Evolutionary conservation across 257 asterid genomes (phyloP).

Genomic region (Lavandula angustifolia): DNA sequence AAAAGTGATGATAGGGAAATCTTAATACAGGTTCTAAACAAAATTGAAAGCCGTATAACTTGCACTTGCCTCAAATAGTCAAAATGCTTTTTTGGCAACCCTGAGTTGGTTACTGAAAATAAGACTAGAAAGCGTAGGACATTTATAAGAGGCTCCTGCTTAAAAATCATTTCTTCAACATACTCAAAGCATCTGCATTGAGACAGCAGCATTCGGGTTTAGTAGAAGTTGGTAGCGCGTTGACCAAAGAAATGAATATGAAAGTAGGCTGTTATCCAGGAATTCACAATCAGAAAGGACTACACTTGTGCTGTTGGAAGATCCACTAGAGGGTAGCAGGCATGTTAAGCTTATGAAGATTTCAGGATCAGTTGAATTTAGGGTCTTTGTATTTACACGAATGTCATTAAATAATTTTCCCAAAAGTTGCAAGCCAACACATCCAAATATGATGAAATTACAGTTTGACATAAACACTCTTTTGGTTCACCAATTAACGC

Average conservation of each 20-base stretch:
- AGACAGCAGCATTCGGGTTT: conserved; percentile 26
- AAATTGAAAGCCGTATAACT: background rate
- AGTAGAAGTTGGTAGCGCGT: conserved; percentile 22
- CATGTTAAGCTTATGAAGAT: background rate
- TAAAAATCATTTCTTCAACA: conserved; percentile 93
- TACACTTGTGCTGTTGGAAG: background rate
- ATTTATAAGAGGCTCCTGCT: conserved; percentile 81
- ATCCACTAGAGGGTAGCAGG: background rate
- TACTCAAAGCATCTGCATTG: conserved; percentile 82
- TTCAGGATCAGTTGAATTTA: background rate
- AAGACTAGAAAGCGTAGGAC: conserved; percentile 81
- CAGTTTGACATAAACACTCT: conserved; percentile 3
- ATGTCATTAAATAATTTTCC: background rate
- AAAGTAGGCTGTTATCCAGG: background rate
- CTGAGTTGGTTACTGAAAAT: conserved; percentile 89
- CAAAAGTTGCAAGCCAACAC: background rate
- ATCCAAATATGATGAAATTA: background rate
- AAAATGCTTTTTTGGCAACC: conserved; percentile 76
- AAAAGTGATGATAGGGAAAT: conserved; percentile 8
- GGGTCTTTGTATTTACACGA: background rate
- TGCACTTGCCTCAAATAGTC: conserved; percentile 85
- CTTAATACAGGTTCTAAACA: background rate
- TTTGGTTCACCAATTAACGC: conserved; percentile 1
- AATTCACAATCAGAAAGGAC: background rate
- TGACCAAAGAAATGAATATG: background rate